Percentiles rank a stretch among this genome's conserved stretches.
Conservation (phyloP, 2,329 filamentous ascomycete species). For the Neophaeococcomyces aloes region DNA sequence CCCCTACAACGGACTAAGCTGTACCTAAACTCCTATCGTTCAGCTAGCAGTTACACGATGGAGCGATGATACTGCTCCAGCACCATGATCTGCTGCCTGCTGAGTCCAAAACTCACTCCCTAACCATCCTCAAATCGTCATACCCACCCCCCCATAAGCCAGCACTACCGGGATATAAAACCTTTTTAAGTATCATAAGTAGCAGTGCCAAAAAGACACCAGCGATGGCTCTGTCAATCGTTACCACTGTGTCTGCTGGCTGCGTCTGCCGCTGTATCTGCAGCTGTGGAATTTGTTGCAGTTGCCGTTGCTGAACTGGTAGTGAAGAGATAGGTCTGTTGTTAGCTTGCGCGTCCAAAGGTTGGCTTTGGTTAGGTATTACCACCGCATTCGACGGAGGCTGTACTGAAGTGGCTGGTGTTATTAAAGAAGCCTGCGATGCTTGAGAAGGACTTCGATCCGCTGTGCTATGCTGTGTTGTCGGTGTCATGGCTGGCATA, state of each 20-base stretch:
- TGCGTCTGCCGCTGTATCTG: not conserved
- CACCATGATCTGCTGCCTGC: too few species aligned
- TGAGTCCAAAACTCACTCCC: not conserved
- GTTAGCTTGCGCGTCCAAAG: not conserved
- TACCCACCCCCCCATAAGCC: constrained; percentile 10
- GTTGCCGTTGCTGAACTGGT: constrained; percentile 1
- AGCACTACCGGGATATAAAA: constrained; percentile 23
- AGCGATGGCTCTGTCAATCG: constrained; percentile 73
- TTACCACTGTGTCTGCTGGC: constrained; percentile 32
- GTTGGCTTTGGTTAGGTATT: not conserved
- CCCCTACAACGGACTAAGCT: too few species aligned
- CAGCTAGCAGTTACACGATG: too few species aligned
- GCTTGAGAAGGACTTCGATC: not conserved
- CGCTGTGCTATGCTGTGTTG: not conserved
- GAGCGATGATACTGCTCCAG: too few species aligned
- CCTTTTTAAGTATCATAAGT: constrained; percentile 53
- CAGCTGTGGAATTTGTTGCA: constrained; percentile 1
- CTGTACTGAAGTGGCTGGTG: not conserved
- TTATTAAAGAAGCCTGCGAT: not conserved
- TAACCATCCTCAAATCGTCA: constrained; percentile 14
- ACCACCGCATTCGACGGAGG: not conserved
- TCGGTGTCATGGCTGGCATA: not conserved
- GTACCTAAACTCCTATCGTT: too few species aligned
- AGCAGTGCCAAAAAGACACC: constrained; percentile 59
- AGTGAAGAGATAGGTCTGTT: not conserved